Base-by-base conservation (phyloP, 1,284 basidiomycete species). In the Peniophora sp. region DNA sequence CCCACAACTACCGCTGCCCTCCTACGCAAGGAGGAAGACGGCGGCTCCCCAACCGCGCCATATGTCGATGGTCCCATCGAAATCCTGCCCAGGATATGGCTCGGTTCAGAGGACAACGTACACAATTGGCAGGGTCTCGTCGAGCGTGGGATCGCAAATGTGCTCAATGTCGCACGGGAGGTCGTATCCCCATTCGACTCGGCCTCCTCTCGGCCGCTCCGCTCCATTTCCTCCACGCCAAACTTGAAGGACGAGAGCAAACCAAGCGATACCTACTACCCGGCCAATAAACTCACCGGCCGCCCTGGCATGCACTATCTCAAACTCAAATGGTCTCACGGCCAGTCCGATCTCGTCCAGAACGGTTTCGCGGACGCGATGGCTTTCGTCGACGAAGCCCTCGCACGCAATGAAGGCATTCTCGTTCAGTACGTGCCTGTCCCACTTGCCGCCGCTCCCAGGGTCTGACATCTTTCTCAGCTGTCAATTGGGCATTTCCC, bases 121-220 rank as follows among this genome's bases (percentile, higher is more conserved):
- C 79, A 82, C 50, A 85, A 95, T 66, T 87, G 84, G 78, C 70
- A 72, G 42, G 72, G 74, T 46, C 79, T 95, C 51, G 64, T 78
- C n/a, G 76, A 85, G 51, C 76, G 83, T 35, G 81, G 85, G 48
- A 92, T 96, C 64, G 81, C 78, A 54, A 81, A 86, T 42, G 80
- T 97, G 17, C 78, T 98, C 65, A 97, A 97, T 65, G 96, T 98
- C 32, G 96, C 96, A 32, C 96, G 97, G 68, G 93, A 97, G 68
- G 88, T 97, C 53, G 70, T 79, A 24, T 85, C 85, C 42, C 87
- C 90, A 18, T 90, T 91, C 60, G 85, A 87, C 58, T 55, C 69
- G 14, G 56, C 64, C 20, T 57, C 62, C 22, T 60, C 71, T 23
- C 74, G 77, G 53, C 70, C 75, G 17, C 64, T 78, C 34, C 79